Percentiles rank a stretch among this genome's conserved stretches.
Conservation (phyloP, 148 eudicot species). For the Pouteria glomerata region DNA sequence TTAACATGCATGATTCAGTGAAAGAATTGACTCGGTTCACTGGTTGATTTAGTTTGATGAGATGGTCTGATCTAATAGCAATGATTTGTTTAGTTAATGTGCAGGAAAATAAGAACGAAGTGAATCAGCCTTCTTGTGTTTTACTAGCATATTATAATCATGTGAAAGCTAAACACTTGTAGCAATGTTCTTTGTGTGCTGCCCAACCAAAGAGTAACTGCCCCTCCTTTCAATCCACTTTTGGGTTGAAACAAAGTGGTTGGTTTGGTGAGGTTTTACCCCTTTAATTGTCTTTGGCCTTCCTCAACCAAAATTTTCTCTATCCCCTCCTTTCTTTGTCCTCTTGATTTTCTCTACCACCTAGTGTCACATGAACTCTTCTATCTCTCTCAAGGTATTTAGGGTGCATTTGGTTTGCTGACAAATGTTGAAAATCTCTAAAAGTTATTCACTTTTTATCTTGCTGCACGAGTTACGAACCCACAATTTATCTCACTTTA, state of each 20-base stretch:
- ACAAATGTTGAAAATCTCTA: no score
- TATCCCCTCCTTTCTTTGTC: background rate
- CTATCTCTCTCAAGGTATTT: background rate
- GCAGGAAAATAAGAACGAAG: background rate
- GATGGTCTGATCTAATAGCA: background rate
- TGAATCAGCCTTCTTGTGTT: background rate
- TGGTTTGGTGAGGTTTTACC: background rate
- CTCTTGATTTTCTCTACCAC: background rate
- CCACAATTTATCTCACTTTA: no score
- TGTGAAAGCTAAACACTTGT: background rate
- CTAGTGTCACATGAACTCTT: background rate
- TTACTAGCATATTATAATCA: background rate
- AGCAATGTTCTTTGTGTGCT: background rate
- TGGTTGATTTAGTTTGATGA: background rate
- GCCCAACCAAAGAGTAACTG: background rate
- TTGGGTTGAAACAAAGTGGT: background rate
- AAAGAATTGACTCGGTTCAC: background rate
- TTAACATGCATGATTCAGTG: background rate
- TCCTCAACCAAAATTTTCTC: background rate
- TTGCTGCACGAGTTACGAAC: no score
- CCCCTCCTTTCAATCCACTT: background rate
- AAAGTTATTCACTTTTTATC: no score
- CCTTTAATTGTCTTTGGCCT: background rate
- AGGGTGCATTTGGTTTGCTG: no score
- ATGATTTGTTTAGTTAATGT: background rate